These are phyloP conservation scores for Huntiella savannae DNA, from an alignment of 2,329 filamentous ascomycete genomes.

Conservation along the genomic window DNA sequence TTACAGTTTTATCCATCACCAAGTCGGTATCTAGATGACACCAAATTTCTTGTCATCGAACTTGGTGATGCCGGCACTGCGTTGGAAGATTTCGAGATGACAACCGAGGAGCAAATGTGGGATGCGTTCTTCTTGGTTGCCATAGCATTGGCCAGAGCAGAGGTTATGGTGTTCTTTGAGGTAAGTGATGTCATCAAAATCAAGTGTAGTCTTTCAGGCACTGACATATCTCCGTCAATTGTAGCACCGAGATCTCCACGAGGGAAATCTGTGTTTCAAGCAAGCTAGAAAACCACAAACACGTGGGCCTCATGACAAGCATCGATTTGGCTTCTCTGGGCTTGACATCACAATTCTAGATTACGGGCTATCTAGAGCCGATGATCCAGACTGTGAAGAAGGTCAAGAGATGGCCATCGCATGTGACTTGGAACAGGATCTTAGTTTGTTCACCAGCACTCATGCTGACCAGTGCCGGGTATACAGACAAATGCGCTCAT, in stretches of 20 bases:
- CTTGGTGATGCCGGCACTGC: conserved; percentile 42
- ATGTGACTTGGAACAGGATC: conserved; percentile 40
- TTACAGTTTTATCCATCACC: conserved; percentile 45
- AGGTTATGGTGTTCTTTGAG: conserved; percentile 40
- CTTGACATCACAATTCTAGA: conserved; percentile 46
- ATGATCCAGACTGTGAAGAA: conserved; percentile 21
- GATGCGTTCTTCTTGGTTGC: conserved; percentile 43
- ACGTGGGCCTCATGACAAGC: conserved; percentile 13
- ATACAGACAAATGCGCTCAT: conserved; percentile 44
- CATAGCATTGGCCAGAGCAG: conserved; percentile 39
- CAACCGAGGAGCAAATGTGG: conserved; percentile 34
- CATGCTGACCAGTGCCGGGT: conserved; percentile 41
- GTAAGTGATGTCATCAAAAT: conserved; percentile 19
- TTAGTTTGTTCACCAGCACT: conserved; percentile 39
- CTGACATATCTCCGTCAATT: conserved; percentile 10
- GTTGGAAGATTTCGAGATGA: conserved; percentile 37
- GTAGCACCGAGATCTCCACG: conserved; percentile 45
- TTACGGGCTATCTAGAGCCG: conserved; percentile 43
- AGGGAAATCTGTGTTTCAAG: conserved; percentile 43
- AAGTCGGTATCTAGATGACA: conserved; percentile 36
- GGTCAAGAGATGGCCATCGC: conserved; percentile 25
- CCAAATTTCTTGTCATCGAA: conserved; percentile 41
- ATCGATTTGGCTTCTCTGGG: conserved; percentile 37
- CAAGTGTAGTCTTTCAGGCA: background rate
- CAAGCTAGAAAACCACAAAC: conserved; percentile 19